phyloP scores from a whole-genome alignment of 2,329 filamentous ascomycete species.

The Lachnellula cervina region DNA sequence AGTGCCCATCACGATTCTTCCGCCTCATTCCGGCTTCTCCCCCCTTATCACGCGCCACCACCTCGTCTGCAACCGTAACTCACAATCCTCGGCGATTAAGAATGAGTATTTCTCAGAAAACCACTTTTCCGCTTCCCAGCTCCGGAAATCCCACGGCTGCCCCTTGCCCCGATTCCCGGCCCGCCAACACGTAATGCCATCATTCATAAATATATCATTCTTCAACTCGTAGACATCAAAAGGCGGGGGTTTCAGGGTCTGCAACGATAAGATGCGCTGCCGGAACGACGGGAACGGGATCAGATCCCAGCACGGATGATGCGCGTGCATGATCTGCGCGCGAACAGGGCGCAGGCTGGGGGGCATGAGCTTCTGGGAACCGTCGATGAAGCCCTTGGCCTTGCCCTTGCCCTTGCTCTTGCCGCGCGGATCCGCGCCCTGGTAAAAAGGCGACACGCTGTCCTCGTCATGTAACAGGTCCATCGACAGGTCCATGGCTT shows the following conservation, averaged over 20 bases:
- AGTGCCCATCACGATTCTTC: not conserved
- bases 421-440: not conserved
- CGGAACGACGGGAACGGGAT: conserved; percentile 33
- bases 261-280: conserved; percentile 6
- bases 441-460: not conserved
- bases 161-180: conserved; percentile 11
- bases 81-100: conserved; percentile 20
- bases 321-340: conserved; percentile 26
- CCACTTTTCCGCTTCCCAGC: conserved; percentile 27
- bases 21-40: not conserved
- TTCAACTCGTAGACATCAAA: conserved; percentile 10
- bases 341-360: conserved; percentile 25
- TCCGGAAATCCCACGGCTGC: conserved; percentile 34
- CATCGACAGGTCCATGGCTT: not conserved
- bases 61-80: conserved; percentile 17
- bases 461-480: not conserved
- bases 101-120: conserved; percentile 30
- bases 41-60: conserved; percentile 9
- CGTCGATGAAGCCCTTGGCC: not conserved
- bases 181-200: conserved; percentile 21
- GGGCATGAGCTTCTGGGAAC: not conserved
- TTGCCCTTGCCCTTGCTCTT: not conserved
- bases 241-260: conserved; percentile 1
- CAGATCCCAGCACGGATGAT: conserved; percentile 36
- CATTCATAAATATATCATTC: conserved; percentile 10